Percentiles rank a stretch among this genome's conserved stretches.
These are phyloP conservation scores for Rutstroemia sp. DNA, from an alignment of 2,329 filamentous ascomycete genomes.

Conservation along the genomic window DNA sequence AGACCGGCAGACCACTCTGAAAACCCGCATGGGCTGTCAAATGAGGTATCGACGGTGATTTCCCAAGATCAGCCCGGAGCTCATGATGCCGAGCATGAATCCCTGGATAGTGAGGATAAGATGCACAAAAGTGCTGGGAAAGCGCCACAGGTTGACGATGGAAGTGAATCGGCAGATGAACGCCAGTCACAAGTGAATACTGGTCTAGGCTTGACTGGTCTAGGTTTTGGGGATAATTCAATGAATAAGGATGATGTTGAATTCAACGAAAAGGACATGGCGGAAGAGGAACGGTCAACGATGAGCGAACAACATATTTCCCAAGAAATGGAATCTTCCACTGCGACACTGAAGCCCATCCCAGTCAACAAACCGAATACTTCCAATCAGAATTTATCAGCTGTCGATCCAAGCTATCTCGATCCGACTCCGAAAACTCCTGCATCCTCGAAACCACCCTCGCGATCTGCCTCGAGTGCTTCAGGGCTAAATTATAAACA, in stretches of 20 bases:
- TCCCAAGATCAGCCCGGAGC: conserved; percentile 1
- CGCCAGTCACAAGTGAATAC: neutral
- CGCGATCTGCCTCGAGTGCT: conserved; percentile 30
- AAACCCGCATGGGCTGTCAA: conserved; percentile 19
- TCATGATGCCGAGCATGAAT: neutral
- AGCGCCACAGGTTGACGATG: neutral
- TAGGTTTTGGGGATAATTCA: neutral
- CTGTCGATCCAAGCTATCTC: conserved; percentile 35
- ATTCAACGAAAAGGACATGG: neutral
- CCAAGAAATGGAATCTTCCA: conserved; percentile 29
- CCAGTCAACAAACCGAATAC: conserved; percentile 5
- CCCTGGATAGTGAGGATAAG: conserved; percentile 7
- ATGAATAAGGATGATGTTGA: neutral
- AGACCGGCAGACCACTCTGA: conserved; percentile 22
- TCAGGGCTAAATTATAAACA: conserved; percentile 28
- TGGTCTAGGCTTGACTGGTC: conserved; percentile 3
- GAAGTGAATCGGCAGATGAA: neutral
- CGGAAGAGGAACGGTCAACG: neutral
- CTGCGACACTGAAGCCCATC: conserved; percentile 28
- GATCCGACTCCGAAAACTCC: conserved; percentile 41
- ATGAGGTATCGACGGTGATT: neutral
- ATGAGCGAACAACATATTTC: conserved; percentile 8
- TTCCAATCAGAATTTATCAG: conserved; percentile 13
- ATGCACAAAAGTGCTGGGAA: neutral
- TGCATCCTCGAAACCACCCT: conserved; percentile 33